phyloP scores from a whole-genome alignment of 2,329 filamentous ascomycete species.

The Triangularia verruculosa region DNA sequence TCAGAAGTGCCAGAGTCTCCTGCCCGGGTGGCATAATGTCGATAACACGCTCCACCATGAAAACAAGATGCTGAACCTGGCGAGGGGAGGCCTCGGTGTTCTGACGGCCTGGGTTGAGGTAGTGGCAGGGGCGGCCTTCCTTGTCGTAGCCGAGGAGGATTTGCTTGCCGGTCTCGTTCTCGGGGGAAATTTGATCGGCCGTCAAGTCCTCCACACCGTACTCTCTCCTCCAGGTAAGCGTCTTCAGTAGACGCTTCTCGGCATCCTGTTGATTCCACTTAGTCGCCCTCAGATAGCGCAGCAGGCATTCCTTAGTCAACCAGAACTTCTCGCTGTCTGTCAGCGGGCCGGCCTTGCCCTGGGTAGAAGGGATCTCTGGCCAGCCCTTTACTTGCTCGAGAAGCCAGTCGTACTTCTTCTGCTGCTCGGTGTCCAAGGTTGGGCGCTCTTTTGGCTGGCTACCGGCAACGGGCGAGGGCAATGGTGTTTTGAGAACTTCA shows the following conservation, averaged over 20 bases:
- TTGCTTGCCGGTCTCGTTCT: constrained; percentile 97
- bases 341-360: constrained; percentile 61
- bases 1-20: constrained; percentile 80
- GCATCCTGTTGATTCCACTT: constrained; percentile 82
- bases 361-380: constrained; percentile 62
- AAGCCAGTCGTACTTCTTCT: constrained; percentile 76
- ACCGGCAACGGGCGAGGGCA: constrained; percentile 54
- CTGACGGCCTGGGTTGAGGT: constrained; percentile 84
- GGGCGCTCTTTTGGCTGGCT: constrained; percentile 56
- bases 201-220: constrained; percentile 80
- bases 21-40: constrained; percentile 85
- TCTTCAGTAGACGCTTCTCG: constrained; percentile 73
- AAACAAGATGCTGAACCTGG: constrained; percentile 91
- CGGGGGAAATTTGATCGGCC: constrained; percentile 81
- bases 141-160: constrained; percentile 85
- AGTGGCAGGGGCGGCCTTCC: constrained; percentile 80
- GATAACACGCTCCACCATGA: constrained; percentile 87
- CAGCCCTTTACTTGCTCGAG: constrained; percentile 68
- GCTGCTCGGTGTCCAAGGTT: constrained; percentile 70
- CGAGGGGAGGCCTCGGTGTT: constrained; percentile 85
- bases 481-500: constrained; percentile 41
- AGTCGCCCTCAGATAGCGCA: constrained; percentile 88
- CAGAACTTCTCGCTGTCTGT: constrained; percentile 81
- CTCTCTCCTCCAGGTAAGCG: constrained; percentile 83
- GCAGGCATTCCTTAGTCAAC: constrained; percentile 86